Evolutionary conservation across 2,329 filamentous ascomycete genomes (phyloP).

Genomic region (Apiospora phragmitis): DNA sequence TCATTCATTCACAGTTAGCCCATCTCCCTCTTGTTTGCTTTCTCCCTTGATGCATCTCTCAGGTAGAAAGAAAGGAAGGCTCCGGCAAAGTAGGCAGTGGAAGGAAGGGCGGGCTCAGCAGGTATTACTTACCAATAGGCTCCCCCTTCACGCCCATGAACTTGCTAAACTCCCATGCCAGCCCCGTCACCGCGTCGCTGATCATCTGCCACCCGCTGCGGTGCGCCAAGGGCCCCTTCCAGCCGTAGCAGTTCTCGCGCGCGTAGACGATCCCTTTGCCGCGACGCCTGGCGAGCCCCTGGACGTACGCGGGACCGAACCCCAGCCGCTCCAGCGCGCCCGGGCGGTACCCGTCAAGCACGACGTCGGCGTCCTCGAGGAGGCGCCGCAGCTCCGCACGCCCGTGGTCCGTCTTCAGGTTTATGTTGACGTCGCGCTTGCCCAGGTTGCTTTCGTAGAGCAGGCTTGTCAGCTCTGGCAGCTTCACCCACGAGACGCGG

Average conservation of each 20-base stretch:
- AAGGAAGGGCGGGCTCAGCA: conserved; percentile 23
- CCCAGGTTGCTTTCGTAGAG: conserved; percentile 51
- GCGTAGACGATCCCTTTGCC: conserved; percentile 46
- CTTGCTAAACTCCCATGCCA: conserved; percentile 30
- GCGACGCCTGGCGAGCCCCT: conserved; percentile 41
- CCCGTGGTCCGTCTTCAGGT: conserved; percentile 41
- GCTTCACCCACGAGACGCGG: conserved; percentile 39
- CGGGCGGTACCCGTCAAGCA: conserved; percentile 51
- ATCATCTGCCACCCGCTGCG: conserved; percentile 56
- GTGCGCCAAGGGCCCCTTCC: conserved; percentile 46
- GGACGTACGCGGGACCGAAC: conserved; percentile 40
- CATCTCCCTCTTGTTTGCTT: conserved; percentile 38
- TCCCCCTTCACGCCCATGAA: conserved; percentile 25
- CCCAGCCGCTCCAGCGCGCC: conserved; percentile 47
- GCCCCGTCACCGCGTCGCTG: conserved; percentile 41
- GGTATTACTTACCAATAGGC: conserved; percentile 18
- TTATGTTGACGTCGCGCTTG: conserved; percentile 46
- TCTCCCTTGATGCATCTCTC: no score
- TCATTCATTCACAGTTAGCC: conserved; percentile 21
- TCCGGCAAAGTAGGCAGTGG: no score
- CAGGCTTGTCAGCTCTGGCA: conserved; percentile 41
- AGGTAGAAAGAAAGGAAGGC: conserved; percentile 28
- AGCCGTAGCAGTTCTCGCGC: conserved; percentile 55
- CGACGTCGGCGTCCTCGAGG: conserved; percentile 48
- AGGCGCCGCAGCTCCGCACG: conserved; percentile 39